Evolutionary conservation across 2,329 filamentous ascomycete genomes (phyloP).

Genomic region (Pseudocercospora ulei): DNA sequence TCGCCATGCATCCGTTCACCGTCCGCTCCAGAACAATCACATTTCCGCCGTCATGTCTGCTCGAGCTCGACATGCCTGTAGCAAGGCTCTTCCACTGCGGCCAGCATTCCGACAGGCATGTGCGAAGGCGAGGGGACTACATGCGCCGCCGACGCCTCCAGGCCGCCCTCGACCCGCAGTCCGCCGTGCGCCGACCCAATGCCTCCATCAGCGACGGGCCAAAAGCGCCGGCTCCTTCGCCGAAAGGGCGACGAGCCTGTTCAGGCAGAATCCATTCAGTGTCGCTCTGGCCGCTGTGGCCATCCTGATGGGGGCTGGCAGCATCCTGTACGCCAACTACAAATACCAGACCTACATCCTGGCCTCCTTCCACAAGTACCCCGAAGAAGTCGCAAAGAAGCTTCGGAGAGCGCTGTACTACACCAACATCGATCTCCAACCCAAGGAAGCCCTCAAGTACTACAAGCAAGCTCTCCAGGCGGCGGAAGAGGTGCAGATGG

Average conservation of each 20-base stretch:
- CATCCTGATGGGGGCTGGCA: slow-evolving; percentile 36
- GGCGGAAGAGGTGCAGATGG: slow-evolving; percentile 64
- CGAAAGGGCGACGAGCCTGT: slow-evolving; percentile 32
- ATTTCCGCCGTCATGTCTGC: slow-evolving; percentile 33
- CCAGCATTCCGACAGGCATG: slow-evolving; percentile 14
- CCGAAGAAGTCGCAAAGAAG: slow-evolving; percentile 62
- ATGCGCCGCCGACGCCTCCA: slow-evolving; percentile 15
- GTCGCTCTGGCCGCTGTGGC: slow-evolving; percentile 31
- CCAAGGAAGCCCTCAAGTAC: slow-evolving; percentile 67
- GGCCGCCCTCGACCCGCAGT: slow-evolving; percentile 11
- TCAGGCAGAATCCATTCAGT: slow-evolving; percentile 35
- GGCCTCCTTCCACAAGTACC: slow-evolving; percentile 48
- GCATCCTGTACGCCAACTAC: slow-evolving; percentile 40
- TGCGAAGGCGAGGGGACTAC: slow-evolving; percentile 17
- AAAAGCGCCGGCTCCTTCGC: slow-evolving; percentile 22
- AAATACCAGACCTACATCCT: slow-evolving; percentile 43
- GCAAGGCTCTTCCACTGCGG: slow-evolving; percentile 23
- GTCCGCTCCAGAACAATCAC: background rate
- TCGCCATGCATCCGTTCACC: background rate
- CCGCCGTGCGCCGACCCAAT: slow-evolving; percentile 13
- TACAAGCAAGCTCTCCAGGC: slow-evolving; percentile 70
- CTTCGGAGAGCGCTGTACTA: slow-evolving; percentile 80
- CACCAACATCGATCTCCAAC: slow-evolving; percentile 64
- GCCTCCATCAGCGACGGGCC: slow-evolving; percentile 20
- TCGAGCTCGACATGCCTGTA: no score